phyloP scores from a whole-genome alignment of 2,329 filamentous ascomycete genomes.

The Fusarium hostae region DNA sequence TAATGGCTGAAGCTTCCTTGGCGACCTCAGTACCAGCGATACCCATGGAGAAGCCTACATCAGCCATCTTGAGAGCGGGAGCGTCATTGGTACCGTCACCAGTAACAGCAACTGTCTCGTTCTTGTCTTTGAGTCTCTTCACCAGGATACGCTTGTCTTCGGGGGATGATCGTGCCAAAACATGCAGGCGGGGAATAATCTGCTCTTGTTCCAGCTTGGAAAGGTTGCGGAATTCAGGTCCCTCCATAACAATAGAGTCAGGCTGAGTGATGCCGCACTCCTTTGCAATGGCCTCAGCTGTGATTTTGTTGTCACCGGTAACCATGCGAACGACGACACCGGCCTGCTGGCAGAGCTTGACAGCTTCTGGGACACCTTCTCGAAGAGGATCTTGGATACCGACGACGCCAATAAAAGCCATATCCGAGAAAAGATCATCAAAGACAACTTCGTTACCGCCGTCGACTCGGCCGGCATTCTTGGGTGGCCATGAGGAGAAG shows the following conservation, averaged over 20 bases:
- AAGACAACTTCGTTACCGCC: slow-evolving; percentile 71
- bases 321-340: slow-evolving; percentile 88
- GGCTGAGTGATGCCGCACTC: slow-evolving; percentile 80
- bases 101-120: slow-evolving; percentile 83
- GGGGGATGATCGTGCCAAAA: slow-evolving; percentile 78
- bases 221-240: slow-evolving; percentile 80
- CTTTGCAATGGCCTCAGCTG: slow-evolving; percentile 80
- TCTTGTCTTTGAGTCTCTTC: slow-evolving; percentile 74
- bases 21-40: slow-evolving; percentile 86
- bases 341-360: slow-evolving; percentile 77
- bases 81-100: slow-evolving; percentile 88
- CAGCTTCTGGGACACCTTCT: slow-evolving; percentile 77
- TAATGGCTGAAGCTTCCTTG: slow-evolving; percentile 86
- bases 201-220: slow-evolving; percentile 72
- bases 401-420: slow-evolving; percentile 76
- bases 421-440: slow-evolving; percentile 73
- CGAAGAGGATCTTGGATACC: slow-evolving; percentile 86
- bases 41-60: slow-evolving; percentile 88
- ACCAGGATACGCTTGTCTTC: slow-evolving; percentile 82
- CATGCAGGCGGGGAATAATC: slow-evolving; percentile 75
- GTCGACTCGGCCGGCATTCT: slow-evolving; percentile 64
- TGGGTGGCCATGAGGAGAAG: slow-evolving; percentile 86
- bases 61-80: slow-evolving; percentile 81
- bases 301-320: slow-evolving; percentile 83
- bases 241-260: slow-evolving; percentile 79